Evolutionary conservation across 78 protist species (phyloP).

Genomic region (Guillardia theta): DNA sequence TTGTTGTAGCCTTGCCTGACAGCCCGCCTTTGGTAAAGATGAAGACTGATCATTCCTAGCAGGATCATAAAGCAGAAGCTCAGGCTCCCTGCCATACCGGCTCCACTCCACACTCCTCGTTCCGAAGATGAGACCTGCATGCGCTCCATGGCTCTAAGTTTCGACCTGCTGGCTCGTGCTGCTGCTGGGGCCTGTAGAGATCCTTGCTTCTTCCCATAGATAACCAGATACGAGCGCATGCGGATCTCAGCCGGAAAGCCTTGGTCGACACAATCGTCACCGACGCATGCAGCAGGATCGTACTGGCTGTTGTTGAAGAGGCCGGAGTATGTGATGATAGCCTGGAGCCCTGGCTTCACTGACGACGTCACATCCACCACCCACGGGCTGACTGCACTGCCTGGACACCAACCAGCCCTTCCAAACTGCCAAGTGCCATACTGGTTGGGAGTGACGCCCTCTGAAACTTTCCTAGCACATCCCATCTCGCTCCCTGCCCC

Average conservation of each 20-base stretch:
- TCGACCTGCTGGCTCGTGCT: too few relatives aligned
- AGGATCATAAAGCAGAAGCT: too few relatives aligned
- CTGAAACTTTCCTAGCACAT: background rate
- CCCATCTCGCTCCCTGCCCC: background rate
- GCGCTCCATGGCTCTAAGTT: too few relatives aligned
- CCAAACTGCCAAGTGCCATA: slow-evolving; percentile 7
- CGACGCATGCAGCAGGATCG: background rate
- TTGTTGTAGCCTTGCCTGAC: too few relatives aligned
- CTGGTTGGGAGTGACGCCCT: slow-evolving; percentile 37
- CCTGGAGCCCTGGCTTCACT: background rate
- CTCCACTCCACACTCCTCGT: too few relatives aligned
- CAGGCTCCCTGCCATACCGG: too few relatives aligned
- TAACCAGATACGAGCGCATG: background rate
- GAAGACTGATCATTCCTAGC: too few relatives aligned
- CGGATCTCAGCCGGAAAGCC: background rate
- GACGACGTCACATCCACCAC: background rate
- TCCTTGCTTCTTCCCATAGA: background rate
- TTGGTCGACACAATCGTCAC: background rate
- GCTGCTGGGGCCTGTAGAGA: too few relatives aligned
- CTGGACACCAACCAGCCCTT: slow-evolving; percentile 33
- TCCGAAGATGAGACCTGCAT: too few relatives aligned
- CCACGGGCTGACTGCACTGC: background rate
- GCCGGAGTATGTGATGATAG: background rate
- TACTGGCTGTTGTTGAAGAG: background rate
- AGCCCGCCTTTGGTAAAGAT: too few relatives aligned